Conservation (phyloP, 2,329 filamentous ascomycete species). For the Elsinoe necatrix region DNA sequence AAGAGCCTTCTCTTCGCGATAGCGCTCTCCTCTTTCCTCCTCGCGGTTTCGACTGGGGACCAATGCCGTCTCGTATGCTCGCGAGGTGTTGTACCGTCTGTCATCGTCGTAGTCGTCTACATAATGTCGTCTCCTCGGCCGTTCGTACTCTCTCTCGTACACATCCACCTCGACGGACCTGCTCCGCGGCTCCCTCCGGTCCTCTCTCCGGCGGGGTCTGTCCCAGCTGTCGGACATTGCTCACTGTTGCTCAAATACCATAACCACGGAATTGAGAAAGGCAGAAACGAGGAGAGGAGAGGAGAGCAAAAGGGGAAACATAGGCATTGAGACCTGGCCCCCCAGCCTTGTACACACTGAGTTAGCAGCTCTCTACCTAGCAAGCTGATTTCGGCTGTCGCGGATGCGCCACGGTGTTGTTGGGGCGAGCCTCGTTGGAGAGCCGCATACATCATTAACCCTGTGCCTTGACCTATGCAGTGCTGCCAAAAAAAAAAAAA, state of each 20-base stretch:
- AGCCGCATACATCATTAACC: not conserved
- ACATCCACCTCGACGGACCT: not conserved
- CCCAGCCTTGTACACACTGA: not conserved
- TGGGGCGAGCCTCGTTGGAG: not conserved
- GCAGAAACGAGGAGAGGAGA: not conserved
- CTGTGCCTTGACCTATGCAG: too few relatives aligned
- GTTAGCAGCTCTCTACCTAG: not conserved
- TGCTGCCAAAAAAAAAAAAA: too few relatives aligned
- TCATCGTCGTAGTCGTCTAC: slow-evolving; percentile 1
- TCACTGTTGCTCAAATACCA: not conserved
- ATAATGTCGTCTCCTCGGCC: not conserved
- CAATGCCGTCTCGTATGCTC: slow-evolving; percentile 1
- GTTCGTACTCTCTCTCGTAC: not conserved
- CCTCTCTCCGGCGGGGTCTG: slow-evolving; percentile 7
- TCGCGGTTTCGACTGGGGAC: not conserved
- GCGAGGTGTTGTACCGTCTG: not conserved
- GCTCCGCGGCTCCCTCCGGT: not conserved
- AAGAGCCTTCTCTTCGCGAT: not conserved
- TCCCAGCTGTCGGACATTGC: slow-evolving; percentile 5
- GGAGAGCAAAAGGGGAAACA: not conserved
- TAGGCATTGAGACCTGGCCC: not conserved
- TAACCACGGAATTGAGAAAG: not conserved
- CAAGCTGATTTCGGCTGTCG: not conserved
- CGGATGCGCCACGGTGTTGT: not conserved
- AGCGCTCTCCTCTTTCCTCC: not conserved